Evolutionary conservation across 805 yeast genomes (phyloP).

Genomic region (Candida coquimbonensis): DNA sequence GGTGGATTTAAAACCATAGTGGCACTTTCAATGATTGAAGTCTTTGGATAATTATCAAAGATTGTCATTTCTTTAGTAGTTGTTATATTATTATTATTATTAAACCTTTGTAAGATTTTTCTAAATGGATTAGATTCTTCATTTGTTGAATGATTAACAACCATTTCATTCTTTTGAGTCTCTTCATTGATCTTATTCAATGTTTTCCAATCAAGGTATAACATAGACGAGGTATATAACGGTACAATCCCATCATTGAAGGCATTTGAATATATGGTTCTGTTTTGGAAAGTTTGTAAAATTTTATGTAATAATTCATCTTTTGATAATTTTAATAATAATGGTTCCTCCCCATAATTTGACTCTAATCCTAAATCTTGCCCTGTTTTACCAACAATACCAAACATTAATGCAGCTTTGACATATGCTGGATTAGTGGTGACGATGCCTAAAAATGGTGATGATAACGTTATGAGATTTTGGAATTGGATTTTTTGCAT

Average conservation of each 20-base stretch:
- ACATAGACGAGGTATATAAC: slow-evolving; percentile 59
- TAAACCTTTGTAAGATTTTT: slow-evolving; percentile 31
- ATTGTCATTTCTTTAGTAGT: neutral
- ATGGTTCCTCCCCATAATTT: slow-evolving; percentile 40
- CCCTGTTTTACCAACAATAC: slow-evolving; percentile 76
- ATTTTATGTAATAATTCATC: slow-evolving; percentile 55
- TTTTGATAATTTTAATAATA: slow-evolving; percentile 55
- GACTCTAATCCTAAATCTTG: slow-evolving; percentile 61
- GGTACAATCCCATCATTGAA: slow-evolving; percentile 81
- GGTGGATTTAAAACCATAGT: slow-evolving; percentile 64
- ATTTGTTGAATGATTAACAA: slow-evolving; percentile 16
- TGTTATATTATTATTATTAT: neutral
- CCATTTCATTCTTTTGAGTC: neutral
- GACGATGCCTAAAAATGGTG: slow-evolving; percentile 70
- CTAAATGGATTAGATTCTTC: slow-evolving; percentile 34
- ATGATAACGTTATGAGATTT: slow-evolving; percentile 66
- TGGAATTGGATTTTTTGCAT: slow-evolving; percentile 53
- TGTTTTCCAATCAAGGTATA: slow-evolving; percentile 50
- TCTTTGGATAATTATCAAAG: slow-evolving; percentile 42
- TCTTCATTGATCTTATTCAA: slow-evolving; percentile 11
- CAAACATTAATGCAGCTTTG: slow-evolving; percentile 60
- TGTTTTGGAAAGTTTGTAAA: slow-evolving; percentile 46
- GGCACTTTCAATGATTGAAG: slow-evolving; percentile 66
- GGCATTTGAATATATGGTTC: slow-evolving; percentile 73
- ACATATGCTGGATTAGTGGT: slow-evolving; percentile 75